Percentiles rank a stretch among this genome's conserved stretches.
Evolutionary conservation across 1,284 basidiomycete genomes (phyloP).

Genomic region (Sanghuangporus baumii): DNA sequence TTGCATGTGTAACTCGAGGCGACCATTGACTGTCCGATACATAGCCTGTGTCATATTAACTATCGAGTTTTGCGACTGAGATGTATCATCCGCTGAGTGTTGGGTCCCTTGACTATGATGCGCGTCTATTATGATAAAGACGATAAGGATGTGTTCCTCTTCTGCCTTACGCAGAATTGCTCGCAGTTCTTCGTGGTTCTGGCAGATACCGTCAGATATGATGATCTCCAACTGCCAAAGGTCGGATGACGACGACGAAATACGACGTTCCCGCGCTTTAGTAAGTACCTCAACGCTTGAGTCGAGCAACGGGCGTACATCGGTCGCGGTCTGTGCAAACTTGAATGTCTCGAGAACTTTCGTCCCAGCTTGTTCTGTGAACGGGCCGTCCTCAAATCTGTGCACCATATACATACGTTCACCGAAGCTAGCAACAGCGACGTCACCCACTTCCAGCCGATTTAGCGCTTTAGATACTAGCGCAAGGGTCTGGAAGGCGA

Average conservation of each 20-base stretch:
- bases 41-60: conserved; percentile 90
- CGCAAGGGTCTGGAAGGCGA: conserved; percentile 93
- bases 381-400: conserved; percentile 72
- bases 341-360: conserved; percentile 81
- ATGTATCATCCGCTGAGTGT: conserved; percentile 17
- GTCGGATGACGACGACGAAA: conserved; percentile 60
- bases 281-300: conserved; percentile 76
- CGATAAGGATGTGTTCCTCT: conserved; percentile 92
- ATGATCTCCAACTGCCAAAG: conserved; percentile 99
- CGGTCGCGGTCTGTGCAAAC: conserved; percentile 90
- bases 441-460: conserved; percentile 91
- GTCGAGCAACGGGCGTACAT: conserved; percentile 85
- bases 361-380: conserved; percentile 76
- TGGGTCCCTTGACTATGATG: conserved; percentile 44
- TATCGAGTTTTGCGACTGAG: conserved; percentile 64
- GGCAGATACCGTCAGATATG: conserved; percentile 97
- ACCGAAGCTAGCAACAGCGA: conserved; percentile 91
- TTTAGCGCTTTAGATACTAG: conserved; percentile 89
- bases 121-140: conserved; percentile 95
- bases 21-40: conserved; percentile 82
- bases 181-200: conserved; percentile 86
- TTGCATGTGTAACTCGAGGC: conserved; percentile 84
- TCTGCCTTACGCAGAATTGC: conserved; percentile 81
- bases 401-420: conserved; percentile 86
- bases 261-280: conserved; percentile 63